Evolutionary conservation across 495 filamentous ascomycete genomes (phyloP).

Genomic region (Aspergillus funiculosus): DNA sequence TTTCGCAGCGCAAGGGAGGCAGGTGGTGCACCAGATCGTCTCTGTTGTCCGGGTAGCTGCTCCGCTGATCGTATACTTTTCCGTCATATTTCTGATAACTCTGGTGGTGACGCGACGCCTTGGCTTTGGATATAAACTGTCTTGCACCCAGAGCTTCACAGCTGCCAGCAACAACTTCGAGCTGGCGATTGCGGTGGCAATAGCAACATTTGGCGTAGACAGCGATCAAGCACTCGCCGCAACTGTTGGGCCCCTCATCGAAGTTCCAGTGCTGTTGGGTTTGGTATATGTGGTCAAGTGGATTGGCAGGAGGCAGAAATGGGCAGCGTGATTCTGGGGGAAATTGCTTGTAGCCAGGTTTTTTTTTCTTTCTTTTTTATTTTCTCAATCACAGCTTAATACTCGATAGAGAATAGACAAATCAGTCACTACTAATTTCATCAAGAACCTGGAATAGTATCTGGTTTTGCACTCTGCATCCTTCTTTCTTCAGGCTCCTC

Average conservation of each 20-base stretch:
- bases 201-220: conserved; percentile 73
- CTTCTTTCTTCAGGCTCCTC: conserved; percentile 27
- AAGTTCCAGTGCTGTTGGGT: conserved; percentile 78
- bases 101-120: conserved; percentile 49
- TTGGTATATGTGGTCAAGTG: conserved; percentile 74
- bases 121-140: conserved; percentile 70
- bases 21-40: conserved; percentile 79
- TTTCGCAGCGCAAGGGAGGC: conserved; percentile 73
- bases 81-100: conserved; percentile 64
- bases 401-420: neutral
- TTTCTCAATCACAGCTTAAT: neutral
- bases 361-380: neutral
- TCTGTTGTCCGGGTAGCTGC: conserved; percentile 74
- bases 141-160: conserved; percentile 82
- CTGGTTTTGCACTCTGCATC: conserved; percentile 41
- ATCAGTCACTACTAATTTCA: conserved; percentile 36
- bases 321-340: conserved; percentile 17
- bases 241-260: conserved; percentile 85
- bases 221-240: conserved; percentile 84
- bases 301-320: conserved; percentile 35
- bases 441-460: conserved; percentile 41
- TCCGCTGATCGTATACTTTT: conserved; percentile 76
- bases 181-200: conserved; percentile 85
- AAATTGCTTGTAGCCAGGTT: no score
- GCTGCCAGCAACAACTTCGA: conserved; percentile 97